phyloP scores from a whole-genome alignment of 768 basidiomycete species.

The Neoboletus brunneissimus region DNA sequence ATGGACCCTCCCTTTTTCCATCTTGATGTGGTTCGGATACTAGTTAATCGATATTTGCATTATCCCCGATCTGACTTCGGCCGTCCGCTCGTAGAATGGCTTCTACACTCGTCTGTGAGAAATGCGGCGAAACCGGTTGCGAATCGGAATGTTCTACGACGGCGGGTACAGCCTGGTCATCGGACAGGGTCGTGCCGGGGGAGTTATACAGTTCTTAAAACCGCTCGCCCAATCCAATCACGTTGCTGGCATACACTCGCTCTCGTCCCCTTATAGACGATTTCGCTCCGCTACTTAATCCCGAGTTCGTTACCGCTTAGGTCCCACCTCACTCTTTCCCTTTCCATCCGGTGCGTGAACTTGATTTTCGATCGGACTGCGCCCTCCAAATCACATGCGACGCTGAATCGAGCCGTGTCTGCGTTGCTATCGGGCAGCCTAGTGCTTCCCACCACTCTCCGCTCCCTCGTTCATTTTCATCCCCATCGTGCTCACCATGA shows the following conservation, averaged over 20 bases:
- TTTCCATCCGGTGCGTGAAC: not conserved
- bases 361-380: not conserved
- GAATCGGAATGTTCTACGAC: not conserved
- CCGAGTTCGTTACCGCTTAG: not conserved
- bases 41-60: slow-evolving; percentile 15
- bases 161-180: not conserved
- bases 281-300: slow-evolving; percentile 5
- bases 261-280: not conserved
- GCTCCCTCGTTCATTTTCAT: not conserved
- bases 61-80: not conserved
- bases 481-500: slow-evolving; percentile 37
- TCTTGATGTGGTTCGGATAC: slow-evolving; percentile 15
- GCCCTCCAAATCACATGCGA: slow-evolving; percentile 21
- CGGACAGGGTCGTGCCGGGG: slow-evolving; percentile 2
- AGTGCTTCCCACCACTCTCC: not conserved
- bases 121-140: not conserved
- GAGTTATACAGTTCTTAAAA: not conserved
- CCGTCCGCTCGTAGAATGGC: not conserved
- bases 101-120: not conserved
- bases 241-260: not conserved
- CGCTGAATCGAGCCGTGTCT: not conserved
- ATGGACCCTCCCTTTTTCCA: not conserved
- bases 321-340: not conserved
- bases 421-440: not conserved
- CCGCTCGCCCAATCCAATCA: not conserved